A percentile compares a stretch with the other conserved stretches of the same genome.
phyloP scores from a whole-genome alignment of 768 basidiomycete genomes.

The Panus rudis region DNA sequence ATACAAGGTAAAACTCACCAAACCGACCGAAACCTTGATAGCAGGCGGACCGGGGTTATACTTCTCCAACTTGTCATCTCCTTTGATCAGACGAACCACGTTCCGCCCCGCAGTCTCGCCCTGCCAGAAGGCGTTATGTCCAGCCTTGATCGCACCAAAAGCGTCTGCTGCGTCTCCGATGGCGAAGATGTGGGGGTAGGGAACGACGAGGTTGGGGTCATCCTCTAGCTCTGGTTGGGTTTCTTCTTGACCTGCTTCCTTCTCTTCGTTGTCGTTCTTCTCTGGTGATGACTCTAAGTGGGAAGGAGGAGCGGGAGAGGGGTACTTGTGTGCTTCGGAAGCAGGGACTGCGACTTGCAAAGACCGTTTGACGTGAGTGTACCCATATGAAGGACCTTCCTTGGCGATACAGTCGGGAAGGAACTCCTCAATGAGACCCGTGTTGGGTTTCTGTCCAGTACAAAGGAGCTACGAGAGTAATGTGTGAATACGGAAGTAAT shows the following conservation, averaged over 20 bases:
- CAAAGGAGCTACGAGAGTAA: conserved; percentile 39
- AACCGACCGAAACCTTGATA: conserved; percentile 58
- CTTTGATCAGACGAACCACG: conserved; percentile 37
- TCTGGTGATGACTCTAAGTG: background rate
- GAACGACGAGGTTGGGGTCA: conserved; percentile 20
- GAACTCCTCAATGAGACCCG: conserved; percentile 31
- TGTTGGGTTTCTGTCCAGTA: conserved; percentile 57
- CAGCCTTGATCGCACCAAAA: conserved; percentile 56
- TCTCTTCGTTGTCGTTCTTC: too few species aligned
- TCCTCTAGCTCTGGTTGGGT: conserved; percentile 1
- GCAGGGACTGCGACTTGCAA: conserved; percentile 38
- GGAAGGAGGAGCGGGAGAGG: background rate
- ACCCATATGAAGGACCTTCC: conserved; percentile 31
- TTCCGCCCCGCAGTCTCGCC: conserved; percentile 29
- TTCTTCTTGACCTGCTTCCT: background rate
- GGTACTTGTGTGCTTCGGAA: background rate
- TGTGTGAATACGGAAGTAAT: background rate
- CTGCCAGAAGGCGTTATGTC: conserved; percentile 49
- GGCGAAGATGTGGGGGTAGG: conserved; percentile 52
- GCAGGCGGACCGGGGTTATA: conserved; percentile 42
- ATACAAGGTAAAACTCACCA: conserved; percentile 30
- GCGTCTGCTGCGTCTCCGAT: conserved; percentile 60
- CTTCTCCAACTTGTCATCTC: conserved; percentile 28
- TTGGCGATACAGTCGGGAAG: conserved; percentile 18
- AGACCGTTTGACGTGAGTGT: conserved; percentile 41